Evolutionary conservation across 1,284 basidiomycete species (phyloP).

Genomic region (Agroathelia rolfsii): DNA sequence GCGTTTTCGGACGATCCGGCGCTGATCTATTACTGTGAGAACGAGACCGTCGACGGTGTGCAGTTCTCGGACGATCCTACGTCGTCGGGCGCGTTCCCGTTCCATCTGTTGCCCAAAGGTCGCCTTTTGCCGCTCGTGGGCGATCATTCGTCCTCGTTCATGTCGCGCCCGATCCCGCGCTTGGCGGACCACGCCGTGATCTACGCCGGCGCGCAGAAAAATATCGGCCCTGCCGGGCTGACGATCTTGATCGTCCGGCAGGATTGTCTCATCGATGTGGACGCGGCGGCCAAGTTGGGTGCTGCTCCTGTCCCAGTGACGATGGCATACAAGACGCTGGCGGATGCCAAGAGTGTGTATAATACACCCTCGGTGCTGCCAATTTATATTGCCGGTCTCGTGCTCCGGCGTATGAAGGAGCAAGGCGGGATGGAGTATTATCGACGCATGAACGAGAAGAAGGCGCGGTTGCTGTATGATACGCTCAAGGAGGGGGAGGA

Average conservation of each 20-base stretch:
- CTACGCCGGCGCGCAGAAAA: slow-evolving; percentile 99
- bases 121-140: slow-evolving; percentile 76
- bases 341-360: slow-evolving; percentile 77
- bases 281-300: slow-evolving; percentile 68
- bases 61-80: slow-evolving; percentile 64
- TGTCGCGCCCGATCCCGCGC: slow-evolving; percentile 87
- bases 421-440: slow-evolving; percentile 69
- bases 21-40: slow-evolving; percentile 97
- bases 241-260: slow-evolving; percentile 90
- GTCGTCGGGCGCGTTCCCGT: slow-evolving; percentile 72
- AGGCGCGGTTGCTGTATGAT: slow-evolving; percentile 68
- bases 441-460: slow-evolving; percentile 57
- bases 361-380: slow-evolving; percentile 94
- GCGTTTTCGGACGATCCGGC: slow-evolving; percentile 75
- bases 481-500: slow-evolving; percentile 63
- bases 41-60: slow-evolving; percentile 96
- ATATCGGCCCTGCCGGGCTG: slow-evolving; percentile 90
- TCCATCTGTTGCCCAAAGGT: slow-evolving; percentile 59
- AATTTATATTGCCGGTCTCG: slow-evolving; percentile 87
- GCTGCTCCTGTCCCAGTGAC: slow-evolving; percentile 70
- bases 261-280: slow-evolving; percentile 84
- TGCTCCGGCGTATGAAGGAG: slow-evolving; percentile 63
- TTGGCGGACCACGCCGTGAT: slow-evolving; percentile 87
- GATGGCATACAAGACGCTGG: slow-evolving; percentile 80
- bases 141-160: slow-evolving; percentile 96